Evolutionary conservation across 129 eudicot species (phyloP), one percentile per base, ranked within the genome.

Genomic region (Helichrysum umbraculigerum): DNA sequence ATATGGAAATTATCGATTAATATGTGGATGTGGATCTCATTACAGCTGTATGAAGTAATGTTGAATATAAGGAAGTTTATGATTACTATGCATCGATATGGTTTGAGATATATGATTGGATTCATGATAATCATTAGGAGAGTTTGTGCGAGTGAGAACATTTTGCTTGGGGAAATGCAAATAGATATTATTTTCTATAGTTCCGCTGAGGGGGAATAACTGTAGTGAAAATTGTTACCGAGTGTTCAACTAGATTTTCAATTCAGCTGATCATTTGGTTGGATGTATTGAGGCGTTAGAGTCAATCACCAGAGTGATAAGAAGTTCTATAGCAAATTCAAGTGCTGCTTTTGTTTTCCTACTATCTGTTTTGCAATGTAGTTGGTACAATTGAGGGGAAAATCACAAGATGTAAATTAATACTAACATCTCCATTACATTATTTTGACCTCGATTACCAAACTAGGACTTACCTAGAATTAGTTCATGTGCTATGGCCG

Each of bases 391-490:
- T 9, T 58, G n/a, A 69, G 25, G 66, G 61, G 41, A 44, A 59
- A 68, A 41, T 42, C n/a, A 0, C 2, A 16, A 42, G 69, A 60
- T 74, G 28, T 61, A 33, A 74, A 59, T 59, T 41, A 37, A 25
- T 58, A 73, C 15, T 34, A 25, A 74, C 44, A 42, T 74, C 28
- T 41, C n/a, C 39, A 0, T 73, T 57, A 41, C 78, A 41, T 74
- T 33, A 28, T 15, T 61, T 39, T 74, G 44, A 28, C 60, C 22
- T 4, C 30, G 17, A 61, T 74, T n/a, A 60, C 70, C 11, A 74
- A 39, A 62, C 61, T 60, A 25, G 41, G 61, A 62, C 61, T 44
- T 42, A 11, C 71, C 62, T 62, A 39, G 47, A 41, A 6, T 8
- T 61, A 9, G n/a, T 42, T 16, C 14, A 63, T 74, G 44, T 42